A percentile compares a stretch with the other conserved stretches of the same genome.
Evolutionary conservation across 805 yeast genomes (phyloP).

Genomic region (Schwanniomyces polymorphus): DNA sequence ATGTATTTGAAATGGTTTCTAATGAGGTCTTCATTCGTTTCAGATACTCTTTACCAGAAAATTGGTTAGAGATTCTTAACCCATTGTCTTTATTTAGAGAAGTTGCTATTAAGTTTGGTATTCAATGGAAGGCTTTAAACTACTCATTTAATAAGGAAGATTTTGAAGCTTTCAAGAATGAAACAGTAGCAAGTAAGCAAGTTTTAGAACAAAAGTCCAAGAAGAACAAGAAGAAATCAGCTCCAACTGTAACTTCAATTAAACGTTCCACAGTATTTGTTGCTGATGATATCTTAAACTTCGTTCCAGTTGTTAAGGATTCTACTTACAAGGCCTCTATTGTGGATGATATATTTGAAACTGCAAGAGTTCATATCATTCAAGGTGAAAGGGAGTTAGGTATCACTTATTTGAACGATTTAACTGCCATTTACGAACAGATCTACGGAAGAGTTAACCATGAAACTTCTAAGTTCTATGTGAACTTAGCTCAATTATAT

Average conservation of each 20-base stretch:
- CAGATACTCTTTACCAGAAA: slow-evolving; percentile 54
- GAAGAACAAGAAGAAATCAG: slow-evolving; percentile 29
- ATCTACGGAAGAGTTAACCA: slow-evolving; percentile 79
- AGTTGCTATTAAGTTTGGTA: slow-evolving; percentile 75
- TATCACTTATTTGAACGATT: slow-evolving; percentile 62
- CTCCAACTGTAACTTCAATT: slow-evolving; percentile 8
- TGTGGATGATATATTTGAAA: slow-evolving; percentile 74
- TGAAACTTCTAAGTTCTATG: slow-evolving; percentile 71
- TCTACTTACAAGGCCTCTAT: slow-evolving; percentile 64
- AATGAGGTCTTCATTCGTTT: slow-evolving; percentile 60
- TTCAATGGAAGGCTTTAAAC: slow-evolving; percentile 69
- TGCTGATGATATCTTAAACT: slow-evolving; percentile 61
- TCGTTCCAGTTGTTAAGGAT: slow-evolving; percentile 77
- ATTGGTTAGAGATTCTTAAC: slow-evolving; percentile 44
- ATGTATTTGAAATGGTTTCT: slow-evolving; percentile 45
- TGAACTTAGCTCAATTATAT: slow-evolving; percentile 65
- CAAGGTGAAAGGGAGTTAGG: slow-evolving; percentile 55
- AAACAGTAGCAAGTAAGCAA: slow-evolving; percentile 15
- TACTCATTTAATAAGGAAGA: slow-evolving; percentile 50
- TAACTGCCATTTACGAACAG: slow-evolving; percentile 74
- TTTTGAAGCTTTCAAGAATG: slow-evolving; percentile 30
- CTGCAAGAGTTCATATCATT: slow-evolving; percentile 49
- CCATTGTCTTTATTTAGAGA: slow-evolving; percentile 61
- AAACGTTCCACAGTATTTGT: slow-evolving; percentile 45
- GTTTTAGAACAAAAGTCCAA: slow-evolving; percentile 17